Conservation (phyloP, 192 early-diverging fungal species). For the Coemansia asiatica region DNA sequence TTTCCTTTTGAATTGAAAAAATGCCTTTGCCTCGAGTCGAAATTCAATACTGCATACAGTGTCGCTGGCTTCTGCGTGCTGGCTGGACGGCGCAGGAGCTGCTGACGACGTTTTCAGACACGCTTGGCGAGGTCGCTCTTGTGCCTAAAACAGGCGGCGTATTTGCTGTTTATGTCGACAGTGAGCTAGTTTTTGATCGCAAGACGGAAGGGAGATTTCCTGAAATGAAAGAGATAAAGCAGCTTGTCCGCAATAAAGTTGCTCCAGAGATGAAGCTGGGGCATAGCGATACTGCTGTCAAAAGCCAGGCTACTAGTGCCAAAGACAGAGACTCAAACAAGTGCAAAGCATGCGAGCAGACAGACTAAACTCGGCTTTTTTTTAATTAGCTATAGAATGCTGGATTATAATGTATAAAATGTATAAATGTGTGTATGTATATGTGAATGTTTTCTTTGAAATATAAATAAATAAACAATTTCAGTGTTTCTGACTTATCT, state of each 20-base stretch:
- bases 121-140: constrained; percentile 66
- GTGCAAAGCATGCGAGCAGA: not conserved
- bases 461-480: no score
- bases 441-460: no score
- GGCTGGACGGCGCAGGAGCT: constrained; percentile 75
- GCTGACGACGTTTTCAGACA: constrained; percentile 63
- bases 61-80: constrained; percentile 60
- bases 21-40: constrained; percentile 43
- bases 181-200: constrained; percentile 61
- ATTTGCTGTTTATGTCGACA: constrained; percentile 32
- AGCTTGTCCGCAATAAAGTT: constrained; percentile 63
- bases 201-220: constrained; percentile 67
- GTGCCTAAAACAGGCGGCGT: constrained; percentile 59
- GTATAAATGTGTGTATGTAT: no score
- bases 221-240: constrained; percentile 76
- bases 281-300: constrained; percentile 64
- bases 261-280: constrained; percentile 67
- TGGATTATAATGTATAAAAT: no score
- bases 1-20: not conserved
- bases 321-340: not conserved
- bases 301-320: constrained; percentile 30
- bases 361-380: not conserved
- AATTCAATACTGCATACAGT: constrained; percentile 60
- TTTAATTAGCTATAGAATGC: not conserved
- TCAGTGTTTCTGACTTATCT: not conserved